Evolutionary conservation across 75 land plant genomes (phyloP).

Genomic region (Adiantum capillusveneris): DNA sequence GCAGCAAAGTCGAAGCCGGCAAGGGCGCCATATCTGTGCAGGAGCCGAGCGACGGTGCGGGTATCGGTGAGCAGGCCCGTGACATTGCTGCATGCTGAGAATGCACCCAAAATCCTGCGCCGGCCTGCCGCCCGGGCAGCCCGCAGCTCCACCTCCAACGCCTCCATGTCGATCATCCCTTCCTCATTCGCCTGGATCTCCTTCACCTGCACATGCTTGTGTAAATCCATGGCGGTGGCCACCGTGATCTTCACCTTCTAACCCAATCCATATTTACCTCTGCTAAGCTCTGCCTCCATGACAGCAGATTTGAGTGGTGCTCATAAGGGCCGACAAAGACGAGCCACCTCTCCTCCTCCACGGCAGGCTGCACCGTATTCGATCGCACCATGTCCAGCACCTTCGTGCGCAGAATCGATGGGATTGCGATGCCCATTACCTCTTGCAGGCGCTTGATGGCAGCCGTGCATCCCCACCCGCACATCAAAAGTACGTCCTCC

Average conservation of each 20-base stretch:
- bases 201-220: too few species aligned
- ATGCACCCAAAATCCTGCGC: constrained; percentile 16
- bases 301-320: constrained; percentile 11
- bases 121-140: too few species aligned
- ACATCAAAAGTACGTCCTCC: constrained; percentile 48
- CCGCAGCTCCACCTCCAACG: too few species aligned
- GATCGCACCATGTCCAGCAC: too few species aligned
- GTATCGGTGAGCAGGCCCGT: constrained; percentile 31
- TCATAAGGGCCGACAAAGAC: constrained; percentile 19
- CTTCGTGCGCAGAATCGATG: too few species aligned
- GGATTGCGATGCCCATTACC: too few species aligned
- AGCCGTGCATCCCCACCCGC: constrained; percentile 65
- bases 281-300: too few species aligned
- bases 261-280: constrained; percentile 12
- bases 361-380: too few species aligned
- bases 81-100: constrained; percentile 26
- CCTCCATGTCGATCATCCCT: too few species aligned
- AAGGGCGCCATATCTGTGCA: constrained; percentile 31
- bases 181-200: too few species aligned
- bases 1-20: constrained; percentile 42
- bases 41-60: constrained; percentile 17
- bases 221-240: constrained; percentile 5
- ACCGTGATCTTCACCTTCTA: constrained; percentile 21
- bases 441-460: constrained; percentile 74
- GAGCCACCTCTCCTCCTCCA: too few species aligned